Base-by-base conservation (phyloP, 345 rosid genomes). In the Microcos paniculata region DNA sequence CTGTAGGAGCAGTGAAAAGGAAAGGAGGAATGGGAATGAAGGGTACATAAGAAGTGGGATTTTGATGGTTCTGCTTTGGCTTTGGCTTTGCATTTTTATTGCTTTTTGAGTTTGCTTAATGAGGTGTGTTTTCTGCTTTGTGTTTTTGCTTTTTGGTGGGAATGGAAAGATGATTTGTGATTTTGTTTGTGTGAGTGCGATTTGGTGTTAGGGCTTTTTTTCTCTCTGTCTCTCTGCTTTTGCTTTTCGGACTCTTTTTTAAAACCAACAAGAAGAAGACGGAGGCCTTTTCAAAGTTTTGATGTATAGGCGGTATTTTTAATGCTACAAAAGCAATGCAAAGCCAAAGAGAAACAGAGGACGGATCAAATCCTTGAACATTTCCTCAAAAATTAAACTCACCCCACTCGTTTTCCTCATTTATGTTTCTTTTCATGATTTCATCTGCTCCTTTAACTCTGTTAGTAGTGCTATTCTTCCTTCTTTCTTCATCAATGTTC, bases 31-130 rank as follows among this genome's bases (percentile, higher is more conserved):
- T 14, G 63, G 59, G 46, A 21, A 51, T 11, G 57, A 35, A 28
- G 80, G 79, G 77, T 61, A 73, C 57, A 72, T 49, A 80, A 63
- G 31, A 63, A 16, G 70, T 65, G 35, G 53, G 21, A n/a, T n/a
- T 18, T n/a, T 14, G 71, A 33, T 69, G 73, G 59, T 19, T n/a
- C n/a, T n/a, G n/a, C n/a, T n/a, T n/a, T n/a, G n/a, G n/a, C n/a
- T n/a, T 69, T 49, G 19, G 19, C 30, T 63, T 63, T 18, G 74
- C 74, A 71, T 71, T 31, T 55, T 70, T 12, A 15, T 28, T 42
- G 74, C 46, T 70, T 51, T 28, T 8, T n/a, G 53, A 57, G 61
- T 64, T 75, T 75, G 53, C 78, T 75, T 75, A 75, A 55, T 28
- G 76, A 40, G 46, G 76, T 43, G 76, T 19, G 18, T 69, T 69